Conservation (phyloP, 768 basidiomycete genomes). For the Lactarius pseudohatsudake region DNA sequence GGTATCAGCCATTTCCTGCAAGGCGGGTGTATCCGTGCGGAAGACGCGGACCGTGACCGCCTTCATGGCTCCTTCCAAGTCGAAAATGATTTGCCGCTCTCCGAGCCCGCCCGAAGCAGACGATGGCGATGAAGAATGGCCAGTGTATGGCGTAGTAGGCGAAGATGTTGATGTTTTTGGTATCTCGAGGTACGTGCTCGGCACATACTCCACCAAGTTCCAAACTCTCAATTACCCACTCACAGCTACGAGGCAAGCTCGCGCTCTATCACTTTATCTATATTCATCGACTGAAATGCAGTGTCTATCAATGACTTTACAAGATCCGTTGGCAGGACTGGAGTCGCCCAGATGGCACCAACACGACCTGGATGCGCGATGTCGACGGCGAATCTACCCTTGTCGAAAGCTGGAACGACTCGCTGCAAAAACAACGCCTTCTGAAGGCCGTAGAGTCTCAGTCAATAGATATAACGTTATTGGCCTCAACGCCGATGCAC, state of each 20-base stretch:
- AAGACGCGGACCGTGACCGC: neutral
- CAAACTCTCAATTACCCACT: neutral
- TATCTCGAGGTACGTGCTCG: slow-evolving; percentile 11
- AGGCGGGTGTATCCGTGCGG: neutral
- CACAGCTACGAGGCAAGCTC: slow-evolving; percentile 27
- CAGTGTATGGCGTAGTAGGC: slow-evolving; percentile 28
- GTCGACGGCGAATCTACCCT: slow-evolving; percentile 9
- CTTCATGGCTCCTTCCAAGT: neutral
- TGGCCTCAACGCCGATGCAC: slow-evolving; percentile 23
- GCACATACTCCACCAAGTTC: neutral
- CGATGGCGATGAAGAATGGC: slow-evolving; percentile 27
- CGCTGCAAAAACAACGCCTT: slow-evolving; percentile 11
- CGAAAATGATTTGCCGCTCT: slow-evolving; percentile 18
- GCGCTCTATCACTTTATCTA: neutral
- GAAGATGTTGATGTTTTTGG: slow-evolving; percentile 29
- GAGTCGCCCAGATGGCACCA: slow-evolving; percentile 27
- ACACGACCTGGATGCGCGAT: slow-evolving; percentile 28
- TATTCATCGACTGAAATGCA: neutral
- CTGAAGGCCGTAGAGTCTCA: slow-evolving; percentile 14
- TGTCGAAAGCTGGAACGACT: slow-evolving; percentile 16
- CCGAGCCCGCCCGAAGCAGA: slow-evolving; percentile 22
- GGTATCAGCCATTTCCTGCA: slow-evolving; percentile 16
- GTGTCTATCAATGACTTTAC: neutral
- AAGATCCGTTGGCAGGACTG: slow-evolving; percentile 29
- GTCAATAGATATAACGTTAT: slow-evolving; percentile 8